A percentile compares a stretch with the other conserved stretches of the same genome.
These are phyloP conservation scores for Calonectria hongkongensis DNA, from an alignment of 2,329 filamentous ascomycete genomes.

Conservation along the genomic window DNA sequence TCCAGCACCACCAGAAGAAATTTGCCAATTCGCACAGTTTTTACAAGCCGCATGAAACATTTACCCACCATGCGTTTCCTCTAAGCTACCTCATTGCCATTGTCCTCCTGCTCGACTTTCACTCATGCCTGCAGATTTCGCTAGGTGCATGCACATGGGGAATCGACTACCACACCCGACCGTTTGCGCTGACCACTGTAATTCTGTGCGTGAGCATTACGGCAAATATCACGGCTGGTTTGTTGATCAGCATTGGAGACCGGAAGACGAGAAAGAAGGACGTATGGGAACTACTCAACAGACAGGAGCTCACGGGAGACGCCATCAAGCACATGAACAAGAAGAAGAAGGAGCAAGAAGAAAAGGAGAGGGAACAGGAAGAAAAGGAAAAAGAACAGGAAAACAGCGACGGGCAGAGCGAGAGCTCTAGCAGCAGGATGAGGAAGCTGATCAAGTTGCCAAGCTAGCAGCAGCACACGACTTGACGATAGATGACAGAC, in stretches of 20 bases:
- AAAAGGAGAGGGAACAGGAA: slow-evolving; percentile 40
- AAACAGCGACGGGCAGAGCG: slow-evolving; percentile 28
- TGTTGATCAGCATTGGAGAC: slow-evolving; percentile 86
- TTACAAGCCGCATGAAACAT: slow-evolving; percentile 91
- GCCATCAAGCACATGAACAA: slow-evolving; percentile 71
- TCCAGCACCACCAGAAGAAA: slow-evolving; percentile 86
- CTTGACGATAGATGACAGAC: slow-evolving; percentile 12
- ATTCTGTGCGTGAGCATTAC: slow-evolving; percentile 88
- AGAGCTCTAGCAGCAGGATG: slow-evolving; percentile 27
- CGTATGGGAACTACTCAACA: slow-evolving; percentile 83
- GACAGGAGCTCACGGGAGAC: slow-evolving; percentile 82
- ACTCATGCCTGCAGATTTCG: slow-evolving; percentile 87
- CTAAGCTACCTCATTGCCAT: slow-evolving; percentile 83
- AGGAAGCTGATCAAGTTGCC: slow-evolving; percentile 35
- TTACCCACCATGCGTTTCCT: slow-evolving; percentile 87
- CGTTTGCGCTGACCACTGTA: slow-evolving; percentile 84
- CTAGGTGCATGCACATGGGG: slow-evolving; percentile 87
- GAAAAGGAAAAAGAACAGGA: slow-evolving; percentile 41
- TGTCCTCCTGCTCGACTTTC: slow-evolving; percentile 86
- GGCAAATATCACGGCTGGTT: slow-evolving; percentile 84
- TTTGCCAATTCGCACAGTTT: slow-evolving; percentile 90
- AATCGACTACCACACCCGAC: slow-evolving; percentile 81
- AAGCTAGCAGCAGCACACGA: slow-evolving; percentile 21
- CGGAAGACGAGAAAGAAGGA: slow-evolving; percentile 89
- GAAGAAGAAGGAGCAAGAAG: slow-evolving; percentile 58